Conservation (phyloP, 1,284 basidiomycete genomes). For the Ceratobasidium sp. region DNA sequence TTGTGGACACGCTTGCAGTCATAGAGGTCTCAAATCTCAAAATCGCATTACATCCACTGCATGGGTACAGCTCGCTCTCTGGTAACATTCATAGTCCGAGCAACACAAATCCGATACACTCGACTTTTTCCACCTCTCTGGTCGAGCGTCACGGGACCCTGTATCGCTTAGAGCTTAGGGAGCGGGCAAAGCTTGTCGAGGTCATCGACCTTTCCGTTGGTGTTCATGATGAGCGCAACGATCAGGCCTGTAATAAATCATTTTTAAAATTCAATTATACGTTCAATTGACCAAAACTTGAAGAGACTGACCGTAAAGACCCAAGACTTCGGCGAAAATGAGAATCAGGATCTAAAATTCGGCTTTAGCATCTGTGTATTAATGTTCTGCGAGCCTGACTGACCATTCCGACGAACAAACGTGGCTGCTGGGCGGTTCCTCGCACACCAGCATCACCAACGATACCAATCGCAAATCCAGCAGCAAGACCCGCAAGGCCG, state of each 20-base stretch:
- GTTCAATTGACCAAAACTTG: constrained; percentile 6
- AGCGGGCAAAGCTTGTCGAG: constrained; percentile 43
- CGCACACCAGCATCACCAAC: constrained; percentile 96
- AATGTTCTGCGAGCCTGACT: no score
- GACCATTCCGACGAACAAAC: constrained; percentile 92
- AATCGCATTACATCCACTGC: constrained; percentile 28
- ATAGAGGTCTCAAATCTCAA: no score
- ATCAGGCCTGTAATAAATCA: constrained; percentile 73
- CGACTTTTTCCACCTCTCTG: not conserved
- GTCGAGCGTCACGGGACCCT: not conserved
- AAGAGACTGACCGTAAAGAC: constrained; percentile 71
- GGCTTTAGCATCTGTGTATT: not conserved
- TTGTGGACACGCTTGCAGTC: no score
- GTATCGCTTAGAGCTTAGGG: constrained; percentile 33
- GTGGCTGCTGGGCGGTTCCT: constrained; percentile 91
- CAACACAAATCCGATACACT: constrained; percentile 24
- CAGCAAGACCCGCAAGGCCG: constrained; percentile 91
- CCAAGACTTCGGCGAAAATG: constrained; percentile 89
- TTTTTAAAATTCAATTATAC: constrained; percentile 7
- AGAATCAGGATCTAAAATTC: constrained; percentile 74
- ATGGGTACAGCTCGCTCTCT: constrained; percentile 18
- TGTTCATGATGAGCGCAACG: constrained; percentile 92
- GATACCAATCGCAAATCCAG: constrained; percentile 94
- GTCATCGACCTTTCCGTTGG: constrained; percentile 53
- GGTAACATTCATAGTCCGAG: constrained; percentile 39